phyloP scores from a whole-genome alignment of 352 stramenopile genomes.

The Phytophthora tubulina region DNA sequence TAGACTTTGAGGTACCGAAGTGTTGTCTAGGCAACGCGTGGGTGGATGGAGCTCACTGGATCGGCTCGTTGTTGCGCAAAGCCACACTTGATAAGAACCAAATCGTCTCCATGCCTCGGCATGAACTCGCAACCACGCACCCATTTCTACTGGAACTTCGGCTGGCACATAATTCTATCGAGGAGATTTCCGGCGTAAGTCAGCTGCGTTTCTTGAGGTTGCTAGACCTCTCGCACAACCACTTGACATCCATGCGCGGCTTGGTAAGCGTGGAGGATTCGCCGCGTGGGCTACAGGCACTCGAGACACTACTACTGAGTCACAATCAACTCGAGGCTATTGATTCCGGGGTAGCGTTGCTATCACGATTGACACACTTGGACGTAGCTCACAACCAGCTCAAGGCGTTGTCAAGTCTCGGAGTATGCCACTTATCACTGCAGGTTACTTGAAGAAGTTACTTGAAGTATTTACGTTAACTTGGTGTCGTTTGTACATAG shows the following conservation, averaged over 20 bases:
- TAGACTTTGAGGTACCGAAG: conserved; percentile 74
- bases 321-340: conserved; percentile 68
- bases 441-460: too few species aligned
- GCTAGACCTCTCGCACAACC: conserved; percentile 78
- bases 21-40: conserved; percentile 66
- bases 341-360: conserved; percentile 45
- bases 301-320: conserved; percentile 61
- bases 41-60: conserved; percentile 64
- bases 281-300: conserved; percentile 43
- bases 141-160: conserved; percentile 75
- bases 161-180: conserved; percentile 68
- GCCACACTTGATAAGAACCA: conserved; percentile 62
- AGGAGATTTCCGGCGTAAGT: conserved; percentile 57
- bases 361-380: conserved; percentile 64
- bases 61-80: conserved; percentile 70
- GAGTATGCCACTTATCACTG: conserved; percentile 30
- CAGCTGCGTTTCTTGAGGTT: conserved; percentile 70
- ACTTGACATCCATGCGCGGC: conserved; percentile 51
- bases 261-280: conserved; percentile 31
- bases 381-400: conserved; percentile 72
- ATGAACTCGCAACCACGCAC: conserved; percentile 54
- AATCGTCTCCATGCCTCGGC: conserved; percentile 56
- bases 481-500: conserved; percentile 33
- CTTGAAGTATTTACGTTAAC: background rate
- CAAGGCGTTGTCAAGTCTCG: conserved; percentile 47